Base-by-base conservation (phyloP, 169 alveolate genomes). In the Babesia caballi region DNA sequence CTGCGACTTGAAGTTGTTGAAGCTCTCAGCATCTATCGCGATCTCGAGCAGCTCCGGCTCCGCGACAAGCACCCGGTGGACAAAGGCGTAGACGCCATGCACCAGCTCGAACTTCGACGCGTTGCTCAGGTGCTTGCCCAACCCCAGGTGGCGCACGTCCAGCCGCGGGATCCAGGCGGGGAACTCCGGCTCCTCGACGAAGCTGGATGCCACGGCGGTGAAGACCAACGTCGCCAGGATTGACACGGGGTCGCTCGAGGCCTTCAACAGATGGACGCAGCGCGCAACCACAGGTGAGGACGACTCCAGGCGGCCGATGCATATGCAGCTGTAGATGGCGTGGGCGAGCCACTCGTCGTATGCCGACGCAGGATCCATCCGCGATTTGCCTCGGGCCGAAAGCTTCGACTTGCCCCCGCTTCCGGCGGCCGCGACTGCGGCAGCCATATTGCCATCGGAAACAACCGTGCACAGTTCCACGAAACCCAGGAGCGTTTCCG, bases 331-430 rank as follows among this genome's bases (percentile, higher is more conserved):
- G 52, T 63, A 63, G 9, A 63, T 5, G 35, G 47, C 25, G 49
- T 63, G 46, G 47, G 44, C 6, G n/a, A 63, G 73, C 73, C 73
- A 63, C 23, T 63, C 73, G 27, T 63, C 73, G 14, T 42, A 63
- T 1, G 33, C 52, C 3, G 6, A 12, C 14, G 53, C 12, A 8
- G 32, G n/a, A 6, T 57, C 67, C 50, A 28, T 9, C 17, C 1
- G 17, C 3, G 4, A 30, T n/a, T 27, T 53, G 32, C 7, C 56
- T 8, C 56, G 56, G 4, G 56, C 8, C 6, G 56, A 14, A 7
- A 1, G 4, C 15, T 19, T 19, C 3, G 32, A 47, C 56, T 4
- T 19, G 28, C 28, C 56, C 0, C 56, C 56, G 8, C 4, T 4
- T 23, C 44, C 23, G 6, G 11, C 36, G 15, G 49, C 8, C 15